Evolutionary conservation across 306 rosid genomes (phyloP).

Genomic region (Biancaea sappan): DNA sequence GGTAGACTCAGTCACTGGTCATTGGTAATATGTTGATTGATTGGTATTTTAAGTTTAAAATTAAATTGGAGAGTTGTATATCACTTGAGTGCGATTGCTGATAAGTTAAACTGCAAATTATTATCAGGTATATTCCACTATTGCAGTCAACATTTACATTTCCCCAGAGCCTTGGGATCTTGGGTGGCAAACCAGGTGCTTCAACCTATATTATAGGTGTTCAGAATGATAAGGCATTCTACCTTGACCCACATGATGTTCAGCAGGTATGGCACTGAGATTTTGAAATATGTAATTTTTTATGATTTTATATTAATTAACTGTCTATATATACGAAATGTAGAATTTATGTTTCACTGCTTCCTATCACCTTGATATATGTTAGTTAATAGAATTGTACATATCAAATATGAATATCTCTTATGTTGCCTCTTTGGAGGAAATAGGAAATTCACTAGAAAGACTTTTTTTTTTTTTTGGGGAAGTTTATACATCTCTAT

Average conservation of each 20-base stretch:
- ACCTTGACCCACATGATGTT: slow-evolving; percentile 95
- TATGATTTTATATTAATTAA: background rate
- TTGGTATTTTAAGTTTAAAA: slow-evolving; percentile 18
- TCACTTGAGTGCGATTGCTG: slow-evolving; percentile 13
- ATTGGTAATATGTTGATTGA: slow-evolving; percentile 13
- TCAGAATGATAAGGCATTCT: slow-evolving; percentile 85
- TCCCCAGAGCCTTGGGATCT: slow-evolving; percentile 95
- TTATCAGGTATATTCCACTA: slow-evolving; percentile 80
- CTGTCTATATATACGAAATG: background rate
- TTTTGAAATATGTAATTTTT: slow-evolving; percentile 24
- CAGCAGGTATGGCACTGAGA: slow-evolving; percentile 59
- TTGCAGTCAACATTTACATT: slow-evolving; percentile 80
- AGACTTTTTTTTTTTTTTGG: background rate
- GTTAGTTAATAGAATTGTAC: background rate
- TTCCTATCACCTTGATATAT: background rate
- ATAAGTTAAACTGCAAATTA: slow-evolving; percentile 31
- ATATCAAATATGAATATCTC: background rate
- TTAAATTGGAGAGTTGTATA: slow-evolving; percentile 13
- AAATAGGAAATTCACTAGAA: background rate
- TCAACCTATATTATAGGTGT: slow-evolving; percentile 92
- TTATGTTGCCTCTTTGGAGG: background rate
- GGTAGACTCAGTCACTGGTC: background rate
- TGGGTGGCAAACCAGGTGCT: slow-evolving; percentile 94
- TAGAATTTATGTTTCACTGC: background rate
- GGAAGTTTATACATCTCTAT: background rate